Conservation (phyloP, 2,329 filamentous ascomycete species). For the Arachnomyces sp. region DNA sequence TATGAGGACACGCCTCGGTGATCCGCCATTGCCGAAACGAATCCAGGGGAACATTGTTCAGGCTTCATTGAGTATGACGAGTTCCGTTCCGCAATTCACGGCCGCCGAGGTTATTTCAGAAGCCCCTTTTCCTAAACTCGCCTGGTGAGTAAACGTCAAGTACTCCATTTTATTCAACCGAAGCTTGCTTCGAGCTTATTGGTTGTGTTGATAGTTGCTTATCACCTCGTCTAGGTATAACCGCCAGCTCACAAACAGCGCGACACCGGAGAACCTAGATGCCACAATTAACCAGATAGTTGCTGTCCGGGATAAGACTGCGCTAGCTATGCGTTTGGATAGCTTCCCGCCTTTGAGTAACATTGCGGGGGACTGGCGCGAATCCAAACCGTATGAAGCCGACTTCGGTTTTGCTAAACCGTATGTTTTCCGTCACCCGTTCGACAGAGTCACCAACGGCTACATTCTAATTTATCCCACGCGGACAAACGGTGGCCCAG, state of each 20-base stretch:
- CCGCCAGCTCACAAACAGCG: slow-evolving; percentile 29
- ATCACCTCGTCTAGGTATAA: slow-evolving; percentile 20
- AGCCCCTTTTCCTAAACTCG: slow-evolving; percentile 27
- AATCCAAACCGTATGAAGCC: slow-evolving; percentile 18
- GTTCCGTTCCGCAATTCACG: slow-evolving; percentile 22
- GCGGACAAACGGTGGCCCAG: slow-evolving; percentile 10
- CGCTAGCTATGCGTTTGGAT: slow-evolving; percentile 27
- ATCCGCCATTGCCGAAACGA: slow-evolving; percentile 24
- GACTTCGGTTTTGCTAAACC: slow-evolving; percentile 34
- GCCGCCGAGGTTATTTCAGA: slow-evolving; percentile 28
- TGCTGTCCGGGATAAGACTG: slow-evolving; percentile 29
- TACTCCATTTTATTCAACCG: too few species aligned
- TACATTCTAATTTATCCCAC: slow-evolving; percentile 27
- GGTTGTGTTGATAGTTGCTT: neutral
- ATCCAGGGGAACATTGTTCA: slow-evolving; percentile 32
- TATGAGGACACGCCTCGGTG: slow-evolving; percentile 31
- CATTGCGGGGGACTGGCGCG: slow-evolving; percentile 30
- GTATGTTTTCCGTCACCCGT: slow-evolving; percentile 24
- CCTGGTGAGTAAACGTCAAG: slow-evolving; percentile 16
- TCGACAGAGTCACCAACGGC: slow-evolving; percentile 23
- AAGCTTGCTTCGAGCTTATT: too few species aligned
- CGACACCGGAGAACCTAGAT: slow-evolving; percentile 25
- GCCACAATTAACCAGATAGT: slow-evolving; percentile 24
- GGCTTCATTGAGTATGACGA: slow-evolving; percentile 18
- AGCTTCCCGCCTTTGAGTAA: slow-evolving; percentile 29